Base-by-base conservation (phyloP, 2,329 filamentous ascomycete genomes). In the Colletotrichum sp. region DNA sequence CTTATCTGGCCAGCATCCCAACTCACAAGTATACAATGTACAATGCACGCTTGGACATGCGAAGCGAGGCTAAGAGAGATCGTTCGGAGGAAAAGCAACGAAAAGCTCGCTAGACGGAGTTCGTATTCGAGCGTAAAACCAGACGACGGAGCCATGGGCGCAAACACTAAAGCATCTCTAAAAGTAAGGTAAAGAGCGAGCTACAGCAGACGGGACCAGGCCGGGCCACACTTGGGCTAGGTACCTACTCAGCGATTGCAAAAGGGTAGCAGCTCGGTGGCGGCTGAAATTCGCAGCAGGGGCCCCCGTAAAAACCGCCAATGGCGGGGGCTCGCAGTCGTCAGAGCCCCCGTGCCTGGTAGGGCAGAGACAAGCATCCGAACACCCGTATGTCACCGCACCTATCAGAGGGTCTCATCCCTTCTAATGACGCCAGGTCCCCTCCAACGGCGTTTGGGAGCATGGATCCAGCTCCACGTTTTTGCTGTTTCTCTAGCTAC, bases 361-460 rank as follows among this genome's bases (percentile, higher is more conserved):
- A 76, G 74, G 74, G 74, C 74, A 76, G 74, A 76, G 74, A 76
- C 65, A 76, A 74, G 74, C 70, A 70, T 70, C 68, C 68, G 68
- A 70, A 70, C 36, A 63, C 68, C 62, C 70, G 57, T 66, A 74
- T 73, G 70, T 73, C 73, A 65, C 70, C 44, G 64, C 63, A 44
- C 74, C 74, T 76, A 74, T 76, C 59, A 74, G 71, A 74, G 71
- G 25, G 71, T 39, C 27, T 55, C 59, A 57, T 74, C 62, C 32
- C 62, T 64, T 64, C 34, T 64, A 64, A 76, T 76, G 74, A 69
- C 74, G 74, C 74, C 74, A 74, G 74, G 64, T 62, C 70, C 64
- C 64, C 27, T 73, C 73, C 8, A 76, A 76, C 64, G 64, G 64
- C 49, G 70, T 69, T 76, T 76, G 68, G 70, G 59, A 44, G 49